Base-by-base conservation (phyloP, 1,284 basidiomycete species). In the Erythrobasidium hasegawianum region DNA sequence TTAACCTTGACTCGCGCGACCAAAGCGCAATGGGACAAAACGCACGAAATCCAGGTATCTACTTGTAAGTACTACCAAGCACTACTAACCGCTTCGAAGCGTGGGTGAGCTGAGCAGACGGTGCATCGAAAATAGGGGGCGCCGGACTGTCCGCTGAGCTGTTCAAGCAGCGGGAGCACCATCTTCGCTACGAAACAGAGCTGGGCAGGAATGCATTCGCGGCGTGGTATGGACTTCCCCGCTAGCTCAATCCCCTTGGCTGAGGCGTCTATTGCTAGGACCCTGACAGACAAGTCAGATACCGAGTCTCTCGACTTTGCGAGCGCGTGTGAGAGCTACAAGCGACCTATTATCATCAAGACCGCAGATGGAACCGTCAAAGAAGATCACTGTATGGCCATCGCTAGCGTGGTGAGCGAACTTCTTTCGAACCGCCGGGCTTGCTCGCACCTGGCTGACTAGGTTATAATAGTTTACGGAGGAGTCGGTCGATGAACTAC, bases 171-270 rank as follows among this genome's bases (percentile, higher is more conserved):
- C 39, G 61, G 26, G 61, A 64, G 20, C 24, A 33, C 20, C 40
- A 57, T 24, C 29, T 57, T 16, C 53, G 61, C 43, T 20, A 22
- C n/a, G 14, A 43, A 14, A 53, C 61, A 39, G 61, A 18, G 3
- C 57, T 64, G n/a, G 55, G 61, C 16, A 33, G 24, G 40, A 16
- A 20, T 10, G 16, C 26, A 43, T 45, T 47, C 33, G 52, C 27
- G n/a, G 45, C 41, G 14, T 60, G 59, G 59, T 60, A 29, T 53
- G 59, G n/a, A 47, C 29, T 39, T n/a, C n/a, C n/a, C n/a, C n/a
- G n/a, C n/a, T n/a, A n/a, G n/a, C n/a, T n/a, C n/a, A n/a, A n/a
- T n/a, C n/a, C n/a, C n/a, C n/a, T n/a, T n/a, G n/a, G n/a, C n/a
- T n/a, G n/a, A n/a, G n/a, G n/a, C n/a, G n/a, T n/a, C n/a, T n/a